Conservation (phyloP, 1,139 yeast species). For the Hyphopichia khmerensis region DNA sequence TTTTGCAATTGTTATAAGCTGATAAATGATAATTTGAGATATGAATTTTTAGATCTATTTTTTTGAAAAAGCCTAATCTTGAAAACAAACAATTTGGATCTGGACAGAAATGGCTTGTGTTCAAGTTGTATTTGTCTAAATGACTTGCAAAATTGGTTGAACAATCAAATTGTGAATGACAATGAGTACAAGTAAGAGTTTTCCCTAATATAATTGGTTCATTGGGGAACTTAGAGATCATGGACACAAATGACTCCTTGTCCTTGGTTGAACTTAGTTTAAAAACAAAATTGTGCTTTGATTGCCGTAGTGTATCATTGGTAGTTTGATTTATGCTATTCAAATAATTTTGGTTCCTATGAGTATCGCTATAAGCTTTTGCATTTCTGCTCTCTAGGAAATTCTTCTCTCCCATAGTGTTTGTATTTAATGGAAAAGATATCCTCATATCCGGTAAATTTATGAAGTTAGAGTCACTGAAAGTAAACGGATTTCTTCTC, state of each 20-base stretch:
- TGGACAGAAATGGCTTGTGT: constrained; percentile 1
- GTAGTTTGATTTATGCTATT: no score
- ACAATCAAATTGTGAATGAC: not conserved
- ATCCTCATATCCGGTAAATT: no score
- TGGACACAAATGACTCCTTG: not conserved
- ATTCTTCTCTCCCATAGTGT: no score
- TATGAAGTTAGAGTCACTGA: no score
- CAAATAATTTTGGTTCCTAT: no score
- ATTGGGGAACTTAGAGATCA: not conserved
- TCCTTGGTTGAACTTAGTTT: no score
- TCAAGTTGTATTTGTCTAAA: not conserved
- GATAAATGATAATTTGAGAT: constrained; percentile 1
- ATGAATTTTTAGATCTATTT: constrained; percentile 1
- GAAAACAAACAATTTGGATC: constrained; percentile 1
- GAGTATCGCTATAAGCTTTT: no score
- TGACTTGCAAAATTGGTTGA: not conserved
- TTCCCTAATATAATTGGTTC: not conserved
- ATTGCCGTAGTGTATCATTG: no score
- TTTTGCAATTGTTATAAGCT: not conserved
- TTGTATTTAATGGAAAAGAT: no score
- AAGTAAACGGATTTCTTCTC: no score
- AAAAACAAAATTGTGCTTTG: no score
- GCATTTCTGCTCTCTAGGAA: no score
- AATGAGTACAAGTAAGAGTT: constrained; percentile 1
- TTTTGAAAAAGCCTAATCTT: constrained; percentile 1